Evolutionary conservation across 257 asterid species (phyloP).

Genomic region (Leonotis leonurus): DNA sequence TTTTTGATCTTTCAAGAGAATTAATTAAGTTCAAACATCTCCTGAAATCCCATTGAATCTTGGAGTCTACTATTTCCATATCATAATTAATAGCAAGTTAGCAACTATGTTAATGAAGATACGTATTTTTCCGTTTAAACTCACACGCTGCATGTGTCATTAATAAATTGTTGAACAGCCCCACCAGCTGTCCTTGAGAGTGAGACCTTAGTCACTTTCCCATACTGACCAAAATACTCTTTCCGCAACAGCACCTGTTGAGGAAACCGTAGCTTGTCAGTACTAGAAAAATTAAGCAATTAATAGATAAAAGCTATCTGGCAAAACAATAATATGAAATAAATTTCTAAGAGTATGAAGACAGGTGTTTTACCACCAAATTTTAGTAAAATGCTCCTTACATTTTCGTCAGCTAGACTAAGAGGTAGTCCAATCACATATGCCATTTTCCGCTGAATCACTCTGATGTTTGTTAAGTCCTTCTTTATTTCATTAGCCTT

Average conservation of each 20-base stretch:
- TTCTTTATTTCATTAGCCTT: conserved; percentile 68
- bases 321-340: not conserved
- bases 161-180: conserved; percentile 68
- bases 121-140: conserved; percentile 25
- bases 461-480: conserved; percentile 83
- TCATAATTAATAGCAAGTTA: too few relatives aligned
- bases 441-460: conserved; percentile 92
- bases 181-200: conserved; percentile 96
- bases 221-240: conserved; percentile 93
- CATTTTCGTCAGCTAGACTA: conserved; percentile 89
- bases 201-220: conserved; percentile 78
- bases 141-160: conserved; percentile 93
- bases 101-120: too few relatives aligned
- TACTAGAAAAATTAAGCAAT: conserved; percentile 10
- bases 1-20: not conserved
- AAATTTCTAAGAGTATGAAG: not conserved
- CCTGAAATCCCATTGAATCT: not conserved
- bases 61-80: conserved; percentile 1
- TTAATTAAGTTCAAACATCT: not conserved
- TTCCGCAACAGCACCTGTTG: conserved; percentile 68
- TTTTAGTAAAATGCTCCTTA: conserved; percentile 26
- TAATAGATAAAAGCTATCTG: not conserved
- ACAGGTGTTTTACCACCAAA: not conserved
- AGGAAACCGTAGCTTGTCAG: conserved; percentile 10
- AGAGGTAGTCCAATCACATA: conserved; percentile 92